Base-by-base conservation (phyloP, 331 rosid genomes). In the Malus hybrid region DNA sequence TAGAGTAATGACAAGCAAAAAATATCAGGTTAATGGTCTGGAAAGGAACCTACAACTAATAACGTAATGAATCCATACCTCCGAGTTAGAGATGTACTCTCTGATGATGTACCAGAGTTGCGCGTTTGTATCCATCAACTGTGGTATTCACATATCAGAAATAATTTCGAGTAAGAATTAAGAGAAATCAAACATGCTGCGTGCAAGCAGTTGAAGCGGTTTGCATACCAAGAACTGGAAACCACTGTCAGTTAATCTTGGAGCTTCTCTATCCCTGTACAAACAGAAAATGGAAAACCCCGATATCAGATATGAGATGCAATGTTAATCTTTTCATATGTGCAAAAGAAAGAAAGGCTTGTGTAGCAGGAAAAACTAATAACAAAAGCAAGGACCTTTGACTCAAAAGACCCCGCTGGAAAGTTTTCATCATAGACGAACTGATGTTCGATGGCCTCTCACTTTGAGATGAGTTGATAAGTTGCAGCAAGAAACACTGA, bases 61-160 rank as follows among this genome's bases (percentile, higher is more conserved):
- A 34, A 71, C 19, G 60, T 69, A 34, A 75, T 7, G 65, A 56
- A 55, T 31, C 13, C 65, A 32, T 84, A 94, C 97, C 99, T 94
- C 97, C 3, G 99, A 87, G 84, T 90, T 94, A 75, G 96, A 85
- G 77, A 94, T 94, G 76, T 94, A 94, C 77, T 94, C 99, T 83
- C 96, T 90, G 82, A 94, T 91, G 86, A 94, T 90, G 82, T 91
- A 91, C 97, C 99, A 92, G 69, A 91, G 95, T 73, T 94, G 99
- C 44, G 97, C 97, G 77, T 88, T 94, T 83, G 92, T 94, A 83
- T 94, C 97, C 97, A 91, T 91, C 81, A 94, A 84, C 99, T 94
- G 90, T 52, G 48, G 82, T 80, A 78, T 70, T 81, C 79, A 78
- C 42, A 77, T 63, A 82, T 82, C 60, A 84, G 71, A 74, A 44